phyloP scores from a whole-genome alignment of 2,329 filamentous ascomycete species.

The Pseudogymnoascus sp. region DNA sequence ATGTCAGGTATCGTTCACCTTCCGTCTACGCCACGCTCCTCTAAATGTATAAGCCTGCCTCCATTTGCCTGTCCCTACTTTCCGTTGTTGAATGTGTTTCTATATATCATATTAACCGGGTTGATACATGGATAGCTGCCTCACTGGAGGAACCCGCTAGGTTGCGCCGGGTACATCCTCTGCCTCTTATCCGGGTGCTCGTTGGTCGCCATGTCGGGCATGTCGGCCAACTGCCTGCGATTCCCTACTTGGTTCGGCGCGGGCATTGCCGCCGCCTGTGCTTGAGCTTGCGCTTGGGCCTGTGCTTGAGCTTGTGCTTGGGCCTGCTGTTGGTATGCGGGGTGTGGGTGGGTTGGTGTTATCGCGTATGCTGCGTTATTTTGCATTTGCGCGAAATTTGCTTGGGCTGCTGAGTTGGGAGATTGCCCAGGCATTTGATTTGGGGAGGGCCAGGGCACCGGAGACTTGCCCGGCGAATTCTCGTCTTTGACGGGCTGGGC shows the following conservation, averaged over 20 bases:
- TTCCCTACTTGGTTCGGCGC: constrained; percentile 3
- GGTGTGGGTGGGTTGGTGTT: constrained; percentile 23
- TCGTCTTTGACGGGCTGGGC: constrained; percentile 28
- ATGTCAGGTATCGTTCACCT: neutral
- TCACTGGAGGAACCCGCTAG: constrained; percentile 22
- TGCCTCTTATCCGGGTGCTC: constrained; percentile 28
- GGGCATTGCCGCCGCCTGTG: neutral
- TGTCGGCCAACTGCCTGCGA: neutral
- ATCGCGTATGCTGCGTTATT: constrained; percentile 24
- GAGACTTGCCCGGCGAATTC: constrained; percentile 27
- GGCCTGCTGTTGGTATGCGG: constrained; percentile 16
- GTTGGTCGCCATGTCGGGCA: constrained; percentile 14
- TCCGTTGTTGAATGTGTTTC: neutral
- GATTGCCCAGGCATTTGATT: constrained; percentile 26
- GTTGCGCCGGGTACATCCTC: constrained; percentile 24
- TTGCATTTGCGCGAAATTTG: constrained; percentile 25
- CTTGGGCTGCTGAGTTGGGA: constrained; percentile 20
- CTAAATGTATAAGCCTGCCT: constrained; percentile 7
- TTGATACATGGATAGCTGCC: neutral
- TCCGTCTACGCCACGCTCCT: constrained; percentile 3
- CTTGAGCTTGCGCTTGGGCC: constrained; percentile 10
- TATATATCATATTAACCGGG: constrained; percentile 6
- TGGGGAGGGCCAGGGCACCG: constrained; percentile 29
- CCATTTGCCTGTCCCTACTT: neutral
- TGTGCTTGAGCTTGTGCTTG: constrained; percentile 10